Percentiles rank a stretch among this genome's conserved stretches.
Evolutionary conservation across 202 grass and related monocot species (phyloP).

Genomic region (Brachypodium distachyon): DNA sequence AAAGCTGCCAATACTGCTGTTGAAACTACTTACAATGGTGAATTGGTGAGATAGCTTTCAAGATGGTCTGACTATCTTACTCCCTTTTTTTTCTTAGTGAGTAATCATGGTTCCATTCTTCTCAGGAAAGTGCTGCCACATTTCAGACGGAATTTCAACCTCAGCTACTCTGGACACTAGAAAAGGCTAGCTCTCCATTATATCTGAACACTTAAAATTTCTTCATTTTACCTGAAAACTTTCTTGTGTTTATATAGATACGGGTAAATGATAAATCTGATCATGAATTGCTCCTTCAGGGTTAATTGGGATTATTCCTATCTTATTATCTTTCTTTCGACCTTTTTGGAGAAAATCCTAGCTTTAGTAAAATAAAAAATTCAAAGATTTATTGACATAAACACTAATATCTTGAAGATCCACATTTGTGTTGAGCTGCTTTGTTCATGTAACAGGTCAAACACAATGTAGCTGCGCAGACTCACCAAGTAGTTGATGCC

Average conservation of each 20-base stretch:
- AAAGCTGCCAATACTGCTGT: slow-evolving; percentile 47
- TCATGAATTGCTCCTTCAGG: neutral
- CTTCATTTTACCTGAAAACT: neutral
- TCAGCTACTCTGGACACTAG: slow-evolving; percentile 60
- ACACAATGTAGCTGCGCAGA: slow-evolving; percentile 48
- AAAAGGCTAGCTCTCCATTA: slow-evolving; percentile 40
- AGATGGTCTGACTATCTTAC: neutral
- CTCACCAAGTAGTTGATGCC: slow-evolving; percentile 68
- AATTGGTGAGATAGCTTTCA: slow-evolving; percentile 38
- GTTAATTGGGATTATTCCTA: neutral
- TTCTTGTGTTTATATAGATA: neutral
- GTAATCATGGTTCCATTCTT: neutral
- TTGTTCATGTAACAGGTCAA: slow-evolving; percentile 53
- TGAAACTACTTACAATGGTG: slow-evolving; percentile 50
- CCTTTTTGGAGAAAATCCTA: neutral
- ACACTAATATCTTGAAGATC: neutral
- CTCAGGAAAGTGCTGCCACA: slow-evolving; percentile 33
- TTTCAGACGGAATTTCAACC: slow-evolving; percentile 76
- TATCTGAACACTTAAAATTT: neutral
- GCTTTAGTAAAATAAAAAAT: neutral
- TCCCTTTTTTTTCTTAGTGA: neutral
- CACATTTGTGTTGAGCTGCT: neutral
- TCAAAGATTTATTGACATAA: neutral
- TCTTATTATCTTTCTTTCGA: neutral
- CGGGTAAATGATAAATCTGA: neutral